phyloP scores from a whole-genome alignment of 495 filamentous ascomycete species.

The Penicillium parvum region DNA sequence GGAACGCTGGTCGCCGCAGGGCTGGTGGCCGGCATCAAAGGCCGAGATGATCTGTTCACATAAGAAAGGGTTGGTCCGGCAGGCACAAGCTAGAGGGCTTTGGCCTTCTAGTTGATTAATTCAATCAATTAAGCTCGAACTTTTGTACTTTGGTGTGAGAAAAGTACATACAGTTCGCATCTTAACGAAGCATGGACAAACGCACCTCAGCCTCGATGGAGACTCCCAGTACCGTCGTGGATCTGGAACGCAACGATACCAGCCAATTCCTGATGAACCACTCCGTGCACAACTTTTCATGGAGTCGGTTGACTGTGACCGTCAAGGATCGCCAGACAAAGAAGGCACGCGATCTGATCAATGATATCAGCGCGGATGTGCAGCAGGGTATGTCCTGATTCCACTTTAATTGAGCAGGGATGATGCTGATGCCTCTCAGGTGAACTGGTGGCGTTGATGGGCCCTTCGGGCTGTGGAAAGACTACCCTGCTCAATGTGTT shows the following conservation, averaged over 20 bases:
- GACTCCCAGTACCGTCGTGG: constrained; percentile 7
- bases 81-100: no score
- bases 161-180: no score
- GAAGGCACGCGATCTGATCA: constrained; percentile 41
- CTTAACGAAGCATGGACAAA: constrained; percentile 6
- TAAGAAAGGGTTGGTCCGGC: no score
- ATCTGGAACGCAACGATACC: constrained; percentile 27
- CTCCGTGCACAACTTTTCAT: constrained; percentile 50
- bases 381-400: constrained; percentile 22
- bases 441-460: constrained; percentile 72
- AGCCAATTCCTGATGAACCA: constrained; percentile 35
- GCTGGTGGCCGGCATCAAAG: no score
- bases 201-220: neutral
- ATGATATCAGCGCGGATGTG: constrained; percentile 29
- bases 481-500: constrained; percentile 74
- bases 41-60: no score
- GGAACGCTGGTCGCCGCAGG: no score
- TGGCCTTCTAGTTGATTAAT: no score
- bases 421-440: constrained; percentile 38
- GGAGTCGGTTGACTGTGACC: constrained; percentile 58
- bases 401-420: neutral
- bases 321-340: constrained; percentile 66
- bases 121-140: no score
- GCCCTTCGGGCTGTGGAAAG: constrained; percentile 71
- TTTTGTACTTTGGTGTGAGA: no score